Conservation (phyloP, 1,139 yeast genomes). For the Debaryomyces fabryi region DNA sequence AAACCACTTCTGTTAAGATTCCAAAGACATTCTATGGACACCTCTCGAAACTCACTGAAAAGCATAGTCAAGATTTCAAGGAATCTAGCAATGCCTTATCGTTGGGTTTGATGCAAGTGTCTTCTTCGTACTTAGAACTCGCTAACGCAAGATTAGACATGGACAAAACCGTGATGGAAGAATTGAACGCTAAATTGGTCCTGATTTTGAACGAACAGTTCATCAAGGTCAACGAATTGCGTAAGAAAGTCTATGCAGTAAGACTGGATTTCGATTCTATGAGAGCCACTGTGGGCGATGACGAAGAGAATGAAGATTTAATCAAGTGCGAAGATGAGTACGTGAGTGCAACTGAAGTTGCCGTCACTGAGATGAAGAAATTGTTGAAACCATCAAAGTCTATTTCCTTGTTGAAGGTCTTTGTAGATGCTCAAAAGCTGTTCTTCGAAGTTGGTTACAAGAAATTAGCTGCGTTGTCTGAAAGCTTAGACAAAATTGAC, state of each 20-base stretch:
- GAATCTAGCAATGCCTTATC: conserved; percentile 50
- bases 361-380: conserved; percentile 76
- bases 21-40: conserved; percentile 52
- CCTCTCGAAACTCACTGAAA: conserved; percentile 38
- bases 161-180: conserved; percentile 60
- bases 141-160: conserved; percentile 65
- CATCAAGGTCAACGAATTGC: conserved; percentile 59
- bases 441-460: conserved; percentile 56
- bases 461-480: conserved; percentile 36
- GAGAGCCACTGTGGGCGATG: conserved; percentile 42
- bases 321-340: conserved; percentile 76
- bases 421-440: conserved; percentile 67
- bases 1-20: conserved; percentile 36
- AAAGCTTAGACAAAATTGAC: conserved; percentile 38
- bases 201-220: conserved; percentile 57
- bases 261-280: conserved; percentile 71
- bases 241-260: conserved; percentile 69
- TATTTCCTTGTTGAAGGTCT: conserved; percentile 60
- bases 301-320: conserved; percentile 52
- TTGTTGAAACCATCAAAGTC: conserved; percentile 68
- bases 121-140: conserved; percentile 61
- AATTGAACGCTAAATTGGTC: conserved; percentile 58
- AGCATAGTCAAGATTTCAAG: conserved; percentile 43
- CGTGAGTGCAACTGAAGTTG: conserved; percentile 73
- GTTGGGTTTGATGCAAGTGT: conserved; percentile 57